A percentile compares a stretch with the other conserved stretches of the same genome.
Evolutionary conservation across 2,329 filamentous ascomycete genomes (phyloP).

Genomic region (Pseudogymnoascus sp.): DNA sequence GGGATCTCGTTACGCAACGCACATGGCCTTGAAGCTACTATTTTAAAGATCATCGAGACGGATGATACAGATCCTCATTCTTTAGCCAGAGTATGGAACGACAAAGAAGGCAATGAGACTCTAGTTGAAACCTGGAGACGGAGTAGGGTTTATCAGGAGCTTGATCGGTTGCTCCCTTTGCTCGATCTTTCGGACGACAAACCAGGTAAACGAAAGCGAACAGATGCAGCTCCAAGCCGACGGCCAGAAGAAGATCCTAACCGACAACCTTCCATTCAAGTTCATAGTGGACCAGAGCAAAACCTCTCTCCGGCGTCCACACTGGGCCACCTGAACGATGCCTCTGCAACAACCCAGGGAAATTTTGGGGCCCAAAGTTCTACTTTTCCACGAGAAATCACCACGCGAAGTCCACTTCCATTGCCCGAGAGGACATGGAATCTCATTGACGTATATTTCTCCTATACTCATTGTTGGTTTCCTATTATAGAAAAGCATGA

Average conservation of each 20-base stretch:
- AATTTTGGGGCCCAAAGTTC: neutral
- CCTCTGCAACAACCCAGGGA: neutral
- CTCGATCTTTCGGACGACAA: conserved; percentile 21
- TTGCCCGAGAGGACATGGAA: conserved; percentile 28
- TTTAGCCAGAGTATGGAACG: conserved; percentile 24
- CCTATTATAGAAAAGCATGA: conserved; percentile 61
- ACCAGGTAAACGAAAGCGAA: conserved; percentile 22
- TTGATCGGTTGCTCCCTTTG: conserved; percentile 26
- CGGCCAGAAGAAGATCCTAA: neutral
- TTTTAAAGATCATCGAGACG: conserved; percentile 37
- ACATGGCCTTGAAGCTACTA: conserved; percentile 39
- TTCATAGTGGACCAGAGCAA: neutral
- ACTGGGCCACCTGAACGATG: neutral
- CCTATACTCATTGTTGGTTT: conserved; percentile 70
- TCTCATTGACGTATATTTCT: conserved; percentile 65
- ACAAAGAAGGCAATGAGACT: conserved; percentile 31
- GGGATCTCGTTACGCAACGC: conserved; percentile 46
- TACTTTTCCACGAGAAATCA: neutral
- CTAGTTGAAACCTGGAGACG: conserved; percentile 27
- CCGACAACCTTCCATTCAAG: neutral
- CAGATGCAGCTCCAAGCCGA: conserved; percentile 8
- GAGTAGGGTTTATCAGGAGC: conserved; percentile 26
- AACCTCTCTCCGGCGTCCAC: neutral
- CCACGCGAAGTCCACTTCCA: neutral
- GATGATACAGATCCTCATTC: conserved; percentile 1